phyloP scores from a whole-genome alignment of 768 basidiomycete species.

The Tylopilus balloui region DNA sequence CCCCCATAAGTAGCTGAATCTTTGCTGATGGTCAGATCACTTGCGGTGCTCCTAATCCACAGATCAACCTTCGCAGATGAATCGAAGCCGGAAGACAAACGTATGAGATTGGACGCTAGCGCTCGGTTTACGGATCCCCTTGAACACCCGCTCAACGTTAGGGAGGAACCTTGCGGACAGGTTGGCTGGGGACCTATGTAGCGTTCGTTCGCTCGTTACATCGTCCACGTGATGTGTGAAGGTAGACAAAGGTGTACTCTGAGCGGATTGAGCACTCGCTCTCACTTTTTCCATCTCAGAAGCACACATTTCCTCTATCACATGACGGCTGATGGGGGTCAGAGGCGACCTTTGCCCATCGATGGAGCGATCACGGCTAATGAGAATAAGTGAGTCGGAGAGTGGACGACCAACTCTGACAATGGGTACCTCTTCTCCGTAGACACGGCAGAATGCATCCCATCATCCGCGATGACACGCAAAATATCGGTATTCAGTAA shows the following conservation, averaged over 20 bases:
- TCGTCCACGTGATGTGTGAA: background rate
- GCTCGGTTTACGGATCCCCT: slow-evolving; percentile 1
- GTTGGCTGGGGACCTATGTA: background rate
- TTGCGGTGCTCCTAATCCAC: background rate
- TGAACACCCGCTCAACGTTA: background rate
- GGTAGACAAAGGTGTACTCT: background rate
- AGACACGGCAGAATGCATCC: background rate
- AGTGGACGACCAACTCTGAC: background rate
- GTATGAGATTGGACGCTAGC: background rate
- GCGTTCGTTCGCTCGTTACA: background rate
- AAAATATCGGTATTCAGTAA: slow-evolving; percentile 16
- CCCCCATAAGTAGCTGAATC: background rate
- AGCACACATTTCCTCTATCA: slow-evolving; percentile 15
- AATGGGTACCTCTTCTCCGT: slow-evolving; percentile 4
- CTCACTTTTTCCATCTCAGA: slow-evolving; percentile 1
- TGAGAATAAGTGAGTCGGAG: background rate
- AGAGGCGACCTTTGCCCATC: slow-evolving; percentile 11
- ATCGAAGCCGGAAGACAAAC: slow-evolving; percentile 2
- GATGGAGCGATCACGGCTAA: background rate
- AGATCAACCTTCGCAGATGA: background rate
- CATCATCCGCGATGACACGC: slow-evolving; percentile 15
- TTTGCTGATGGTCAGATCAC: background rate
- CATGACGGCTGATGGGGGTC: slow-evolving; percentile 16
- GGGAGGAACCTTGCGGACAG: background rate
- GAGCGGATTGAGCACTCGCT: background rate